Evolutionary conservation across 1,139 yeast genomes (phyloP).

Genomic region (Geotrichum fermentans): DNA sequence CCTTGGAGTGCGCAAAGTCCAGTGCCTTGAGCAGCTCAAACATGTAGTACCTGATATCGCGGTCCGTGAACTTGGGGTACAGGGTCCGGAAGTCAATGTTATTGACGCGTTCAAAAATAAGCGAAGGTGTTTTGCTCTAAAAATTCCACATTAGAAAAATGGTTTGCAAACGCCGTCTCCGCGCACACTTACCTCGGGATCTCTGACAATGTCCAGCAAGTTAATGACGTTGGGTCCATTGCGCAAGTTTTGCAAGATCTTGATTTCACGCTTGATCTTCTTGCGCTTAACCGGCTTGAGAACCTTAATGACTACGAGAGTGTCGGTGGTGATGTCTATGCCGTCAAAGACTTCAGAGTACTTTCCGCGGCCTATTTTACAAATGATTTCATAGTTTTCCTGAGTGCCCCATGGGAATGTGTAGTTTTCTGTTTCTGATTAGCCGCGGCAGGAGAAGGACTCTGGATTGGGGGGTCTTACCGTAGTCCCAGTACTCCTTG

Average conservation of each 20-base stretch:
- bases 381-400: slow-evolving; percentile 73
- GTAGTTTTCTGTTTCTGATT: slow-evolving; percentile 34
- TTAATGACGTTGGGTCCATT: slow-evolving; percentile 77
- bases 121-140: slow-evolving; percentile 78
- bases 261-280: slow-evolving; percentile 87
- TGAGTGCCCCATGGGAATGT: slow-evolving; percentile 52
- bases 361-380: slow-evolving; percentile 89
- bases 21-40: slow-evolving; percentile 76
- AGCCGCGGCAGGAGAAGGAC: neutral
- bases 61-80: slow-evolving; percentile 74
- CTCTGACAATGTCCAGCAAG: slow-evolving; percentile 75
- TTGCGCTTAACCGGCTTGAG: slow-evolving; percentile 90
- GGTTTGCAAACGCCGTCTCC: too few species aligned
- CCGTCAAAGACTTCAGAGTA: slow-evolving; percentile 90
- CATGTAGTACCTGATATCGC: slow-evolving; percentile 80
- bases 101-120: slow-evolving; percentile 79
- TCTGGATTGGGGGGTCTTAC: slow-evolving; percentile 23
- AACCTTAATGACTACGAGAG: slow-evolving; percentile 69
- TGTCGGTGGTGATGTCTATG: slow-evolving; percentile 41
- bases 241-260: slow-evolving; percentile 74
- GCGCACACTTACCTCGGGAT: slow-evolving; percentile 35
- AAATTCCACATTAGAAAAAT: slow-evolving; percentile 28
- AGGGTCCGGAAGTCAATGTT: slow-evolving; percentile 81
- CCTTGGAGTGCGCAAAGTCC: slow-evolving; percentile 89
- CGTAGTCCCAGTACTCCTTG: slow-evolving; percentile 83